phyloP scores from a whole-genome alignment of 1,284 basidiomycete species.

The Butyriboletus appendiculatus region DNA sequence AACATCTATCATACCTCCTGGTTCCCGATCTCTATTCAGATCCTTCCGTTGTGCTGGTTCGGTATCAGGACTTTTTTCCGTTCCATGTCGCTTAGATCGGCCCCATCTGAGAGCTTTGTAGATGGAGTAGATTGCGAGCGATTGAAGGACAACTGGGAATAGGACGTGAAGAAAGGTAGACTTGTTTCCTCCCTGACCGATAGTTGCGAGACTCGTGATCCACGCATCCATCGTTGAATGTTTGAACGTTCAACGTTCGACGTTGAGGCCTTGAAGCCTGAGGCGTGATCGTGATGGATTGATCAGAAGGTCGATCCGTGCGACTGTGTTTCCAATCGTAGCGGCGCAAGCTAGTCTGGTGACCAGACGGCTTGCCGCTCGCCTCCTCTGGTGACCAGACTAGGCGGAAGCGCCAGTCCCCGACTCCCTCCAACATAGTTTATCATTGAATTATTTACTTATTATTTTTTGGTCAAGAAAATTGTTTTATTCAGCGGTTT shows the following conservation, averaged over 20 bases:
- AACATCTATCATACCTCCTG: conserved; percentile 28
- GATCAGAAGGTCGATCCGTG: not conserved
- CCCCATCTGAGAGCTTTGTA: conserved; percentile 17
- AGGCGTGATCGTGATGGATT: not conserved
- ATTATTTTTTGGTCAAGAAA: too few relatives aligned
- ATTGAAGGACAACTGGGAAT: conserved; percentile 18
- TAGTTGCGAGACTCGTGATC: not conserved
- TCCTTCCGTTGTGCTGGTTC: conserved; percentile 1
- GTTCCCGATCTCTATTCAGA: conserved; percentile 27
- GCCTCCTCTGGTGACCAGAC: too few relatives aligned
- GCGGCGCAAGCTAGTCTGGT: too few relatives aligned
- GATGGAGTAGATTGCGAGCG: conserved; percentile 18
- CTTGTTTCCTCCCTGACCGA: not conserved
- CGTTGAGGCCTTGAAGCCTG: too few relatives aligned
- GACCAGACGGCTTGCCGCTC: too few relatives aligned
- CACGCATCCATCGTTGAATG: conserved; percentile 7
- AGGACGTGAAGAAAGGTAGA: conserved; percentile 6
- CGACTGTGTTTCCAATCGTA: not conserved
- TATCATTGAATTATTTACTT: too few relatives aligned
- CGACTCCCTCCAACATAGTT: too few relatives aligned
- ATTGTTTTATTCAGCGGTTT: too few relatives aligned
- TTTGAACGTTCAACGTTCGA: too few relatives aligned
- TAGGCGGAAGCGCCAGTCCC: too few relatives aligned
- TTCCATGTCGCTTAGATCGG: not conserved
- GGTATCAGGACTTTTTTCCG: not conserved